phyloP scores from a whole-genome alignment of 768 basidiomycete genomes.

The Tremella yokohamensis region DNA sequence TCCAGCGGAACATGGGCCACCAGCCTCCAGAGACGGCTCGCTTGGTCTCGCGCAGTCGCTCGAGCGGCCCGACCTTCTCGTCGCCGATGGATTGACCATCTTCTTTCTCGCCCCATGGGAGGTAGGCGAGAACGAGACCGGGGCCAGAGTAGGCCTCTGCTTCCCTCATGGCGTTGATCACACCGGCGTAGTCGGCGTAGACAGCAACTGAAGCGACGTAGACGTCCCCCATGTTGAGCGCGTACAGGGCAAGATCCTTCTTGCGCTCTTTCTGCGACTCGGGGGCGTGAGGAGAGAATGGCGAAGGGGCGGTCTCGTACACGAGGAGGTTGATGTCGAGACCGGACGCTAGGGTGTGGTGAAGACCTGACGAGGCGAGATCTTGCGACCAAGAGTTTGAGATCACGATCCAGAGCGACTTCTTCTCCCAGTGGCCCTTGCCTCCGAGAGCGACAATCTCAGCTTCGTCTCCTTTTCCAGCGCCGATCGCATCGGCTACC shows the following conservation, averaged over 20 bases:
- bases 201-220: constrained; percentile 94
- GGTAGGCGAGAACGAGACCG: constrained; percentile 85
- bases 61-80: constrained; percentile 64
- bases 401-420: constrained; percentile 93
- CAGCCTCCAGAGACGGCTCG: constrained; percentile 92
- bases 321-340: constrained; percentile 93
- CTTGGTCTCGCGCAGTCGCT: constrained; percentile 95
- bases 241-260: constrained; percentile 94
- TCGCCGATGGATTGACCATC: constrained; percentile 46
- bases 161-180: constrained; percentile 83
- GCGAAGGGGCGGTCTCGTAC: constrained; percentile 87
- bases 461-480: constrained; percentile 54
- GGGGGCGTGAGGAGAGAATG: constrained; percentile 59
- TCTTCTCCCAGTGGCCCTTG: constrained; percentile 62
- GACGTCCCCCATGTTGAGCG: constrained; percentile 96
- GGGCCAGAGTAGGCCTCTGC: constrained; percentile 88
- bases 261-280: constrained; percentile 63
- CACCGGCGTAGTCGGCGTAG: constrained; percentile 92
- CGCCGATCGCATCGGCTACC: constrained; percentile 59
- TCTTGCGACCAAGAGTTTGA: constrained; percentile 99
- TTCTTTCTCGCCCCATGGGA: constrained; percentile 76
- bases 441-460: constrained; percentile 62
- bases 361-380: constrained; percentile 88
- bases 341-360: constrained; percentile 86
- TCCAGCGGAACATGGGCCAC: constrained; percentile 98